Base-by-base conservation (phyloP, 805 yeast genomes). In the Starmerella etchellsii region DNA sequence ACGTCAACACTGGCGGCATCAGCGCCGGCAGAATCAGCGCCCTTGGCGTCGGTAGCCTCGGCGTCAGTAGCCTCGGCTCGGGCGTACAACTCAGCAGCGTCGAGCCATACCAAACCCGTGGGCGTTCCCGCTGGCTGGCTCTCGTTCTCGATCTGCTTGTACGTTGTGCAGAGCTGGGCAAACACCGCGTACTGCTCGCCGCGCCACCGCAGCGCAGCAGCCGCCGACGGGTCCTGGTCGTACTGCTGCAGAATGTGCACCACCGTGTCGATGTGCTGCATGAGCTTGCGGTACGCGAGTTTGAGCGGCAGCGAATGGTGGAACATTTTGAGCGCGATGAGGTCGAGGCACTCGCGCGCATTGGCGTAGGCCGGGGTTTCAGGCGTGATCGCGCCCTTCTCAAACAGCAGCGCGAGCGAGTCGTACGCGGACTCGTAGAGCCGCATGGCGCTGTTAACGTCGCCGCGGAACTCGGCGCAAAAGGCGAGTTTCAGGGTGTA, bases 171-270 rank as follows among this genome's bases (percentile, higher is more conserved):
- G 3, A 46, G 37, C 15, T 33, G 72, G 0, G 80, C 83, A 11
- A 81, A 60, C 76, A 80, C 71, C 31, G 73, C 69, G 48, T 73
- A 70, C 53, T 81, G 93, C n/a, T 61, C 53, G 0, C 77, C 68
- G 10, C 67, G 51, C 93, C 93, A 81, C 31, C 66, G 56, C n/a
- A 43, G 27, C 2, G 47, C 42, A 2, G 23, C 11, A 13, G n/a
- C 1, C 19, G 38, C 13, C 11, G 24, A 16, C 53, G 61, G 6
- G 60, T 51, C 13, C 46, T 53, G 10, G 54, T 50, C 2, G 47
- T 40, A 13, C 61, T 47, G 10, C 4, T 2, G n/a, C 37, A 36
- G 19, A 4, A 69, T 52, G 7, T 62, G 58, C 8, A 65, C 49
- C 1, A 78, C 72, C 36, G 69, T 70, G 25, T 67, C 66, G 1